These are phyloP conservation scores for Ophiostoma ulmi DNA, from an alignment of 2,329 filamentous ascomycete species.

Conservation along the genomic window DNA sequence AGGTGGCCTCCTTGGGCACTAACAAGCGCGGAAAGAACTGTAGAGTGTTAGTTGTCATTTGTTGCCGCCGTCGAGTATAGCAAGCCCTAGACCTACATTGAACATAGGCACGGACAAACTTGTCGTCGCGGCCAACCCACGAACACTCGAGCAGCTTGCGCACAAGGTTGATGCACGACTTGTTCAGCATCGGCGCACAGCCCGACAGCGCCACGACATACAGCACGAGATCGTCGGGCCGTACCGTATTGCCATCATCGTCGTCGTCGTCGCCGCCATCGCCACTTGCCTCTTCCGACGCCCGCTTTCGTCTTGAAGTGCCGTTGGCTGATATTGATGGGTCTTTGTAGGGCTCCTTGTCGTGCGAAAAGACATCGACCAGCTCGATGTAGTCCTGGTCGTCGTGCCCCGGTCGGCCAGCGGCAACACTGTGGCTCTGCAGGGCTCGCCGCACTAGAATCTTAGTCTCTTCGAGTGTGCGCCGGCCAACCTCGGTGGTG, in stretches of 20 bases:
- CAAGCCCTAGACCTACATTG: conserved; percentile 23
- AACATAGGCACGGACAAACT: conserved; percentile 60
- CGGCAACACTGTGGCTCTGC: conserved; percentile 52
- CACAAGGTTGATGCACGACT: conserved; percentile 55
- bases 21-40: conserved; percentile 66
- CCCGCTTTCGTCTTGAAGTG: conserved; percentile 25
- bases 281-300: conserved; percentile 41
- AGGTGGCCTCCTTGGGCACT: conserved; percentile 74
- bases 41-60: conserved; percentile 35
- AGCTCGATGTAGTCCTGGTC: conserved; percentile 58
- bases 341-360: conserved; percentile 38
- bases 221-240: conserved; percentile 52
- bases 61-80: background rate
- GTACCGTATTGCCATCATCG: conserved; percentile 37
- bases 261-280: conserved; percentile 48
- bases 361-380: conserved; percentile 53
- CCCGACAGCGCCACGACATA: conserved; percentile 60
- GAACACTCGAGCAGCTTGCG: conserved; percentile 54
- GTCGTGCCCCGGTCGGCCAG: conserved; percentile 30
- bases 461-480: conserved; percentile 53
- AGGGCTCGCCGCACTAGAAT: conserved; percentile 51
- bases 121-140: conserved; percentile 60
- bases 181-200: conserved; percentile 56
- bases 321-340: background rate
- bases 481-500: conserved; percentile 50